phyloP scores from a whole-genome alignment of 371 early-diverging fungal genomes.

The Apophysomyces ossiformis region DNA sequence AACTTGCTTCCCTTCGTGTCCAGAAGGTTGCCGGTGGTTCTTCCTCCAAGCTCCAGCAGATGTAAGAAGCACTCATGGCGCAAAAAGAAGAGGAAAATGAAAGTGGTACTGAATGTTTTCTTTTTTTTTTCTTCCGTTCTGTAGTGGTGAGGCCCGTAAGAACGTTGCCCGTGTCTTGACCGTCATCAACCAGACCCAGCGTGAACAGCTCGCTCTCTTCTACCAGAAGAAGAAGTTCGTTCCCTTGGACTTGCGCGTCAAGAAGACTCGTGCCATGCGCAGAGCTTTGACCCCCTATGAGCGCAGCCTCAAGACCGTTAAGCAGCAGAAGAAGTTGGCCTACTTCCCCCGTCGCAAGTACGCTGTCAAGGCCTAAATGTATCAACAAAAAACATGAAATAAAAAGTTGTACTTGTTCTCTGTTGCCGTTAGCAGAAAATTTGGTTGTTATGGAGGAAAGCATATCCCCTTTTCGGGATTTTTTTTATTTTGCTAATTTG shows the following conservation, averaged over 20 bases:
- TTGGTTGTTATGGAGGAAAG: too few relatives aligned
- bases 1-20: conserved; percentile 85
- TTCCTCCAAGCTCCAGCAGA: conserved; percentile 65
- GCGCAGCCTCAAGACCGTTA: conserved; percentile 66
- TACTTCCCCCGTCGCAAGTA: conserved; percentile 86
- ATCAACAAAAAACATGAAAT: neutral
- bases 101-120: neutral
- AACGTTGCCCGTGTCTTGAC: conserved; percentile 90
- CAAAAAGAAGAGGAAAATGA: neutral
- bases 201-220: conserved; percentile 75
- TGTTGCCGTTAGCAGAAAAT: neutral
- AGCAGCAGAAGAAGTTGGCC: conserved; percentile 76
- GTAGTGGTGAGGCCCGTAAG: conserved; percentile 80
- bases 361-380: conserved; percentile 79
- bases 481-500: too few relatives aligned
- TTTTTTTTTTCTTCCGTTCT: neutral
- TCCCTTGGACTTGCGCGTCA: conserved; percentile 90
- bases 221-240: conserved; percentile 89
- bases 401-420: conserved; percentile 6
- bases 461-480: too few relatives aligned
- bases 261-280: conserved; percentile 96
- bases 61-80: conserved; percentile 51
- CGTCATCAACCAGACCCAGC: conserved; percentile 87
- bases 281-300: conserved; percentile 83
- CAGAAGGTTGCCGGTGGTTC: conserved; percentile 83